phyloP scores from a whole-genome alignment of 2,329 filamentous ascomycete species.

The Blastomyces silverae region DNA sequence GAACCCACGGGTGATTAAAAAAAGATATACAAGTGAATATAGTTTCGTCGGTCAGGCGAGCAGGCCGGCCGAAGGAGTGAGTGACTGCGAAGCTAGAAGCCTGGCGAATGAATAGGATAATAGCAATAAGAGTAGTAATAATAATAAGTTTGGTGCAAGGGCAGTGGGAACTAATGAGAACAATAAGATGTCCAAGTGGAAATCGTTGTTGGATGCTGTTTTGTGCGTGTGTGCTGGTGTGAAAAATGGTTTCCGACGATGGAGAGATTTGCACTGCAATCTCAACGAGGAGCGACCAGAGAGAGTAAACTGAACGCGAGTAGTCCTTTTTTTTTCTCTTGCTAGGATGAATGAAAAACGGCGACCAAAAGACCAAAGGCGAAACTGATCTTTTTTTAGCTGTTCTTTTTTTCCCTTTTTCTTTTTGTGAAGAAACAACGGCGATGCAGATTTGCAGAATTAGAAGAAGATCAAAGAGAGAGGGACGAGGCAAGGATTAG shows the following conservation, averaged over 20 bases:
- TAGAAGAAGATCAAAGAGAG: not conserved
- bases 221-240: not conserved
- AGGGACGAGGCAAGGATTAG: slow-evolving; percentile 8
- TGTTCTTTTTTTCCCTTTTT: not conserved
- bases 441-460: not conserved
- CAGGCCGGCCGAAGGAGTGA: not conserved
- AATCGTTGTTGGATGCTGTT: not conserved
- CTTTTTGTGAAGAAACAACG: not conserved
- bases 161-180: not conserved
- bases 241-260: slow-evolving; percentile 3
- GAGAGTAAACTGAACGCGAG: not conserved
- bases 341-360: not conserved
- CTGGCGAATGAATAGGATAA: not conserved
- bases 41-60: not conserved
- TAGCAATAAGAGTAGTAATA: slow-evolving; percentile 5
- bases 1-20: slow-evolving; percentile 19
- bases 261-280: slow-evolving; percentile 21
- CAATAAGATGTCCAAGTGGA: slow-evolving; percentile 7
- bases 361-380: not conserved
- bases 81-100: not conserved
- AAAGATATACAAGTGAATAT: slow-evolving; percentile 19
- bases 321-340: not conserved
- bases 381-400: not conserved
- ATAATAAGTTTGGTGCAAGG: too few relatives aligned
- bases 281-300: slow-evolving; percentile 16